Base-by-base conservation (phyloP, 202 grass and related monocot species). In the Tripidium arundinaceum region DNA sequence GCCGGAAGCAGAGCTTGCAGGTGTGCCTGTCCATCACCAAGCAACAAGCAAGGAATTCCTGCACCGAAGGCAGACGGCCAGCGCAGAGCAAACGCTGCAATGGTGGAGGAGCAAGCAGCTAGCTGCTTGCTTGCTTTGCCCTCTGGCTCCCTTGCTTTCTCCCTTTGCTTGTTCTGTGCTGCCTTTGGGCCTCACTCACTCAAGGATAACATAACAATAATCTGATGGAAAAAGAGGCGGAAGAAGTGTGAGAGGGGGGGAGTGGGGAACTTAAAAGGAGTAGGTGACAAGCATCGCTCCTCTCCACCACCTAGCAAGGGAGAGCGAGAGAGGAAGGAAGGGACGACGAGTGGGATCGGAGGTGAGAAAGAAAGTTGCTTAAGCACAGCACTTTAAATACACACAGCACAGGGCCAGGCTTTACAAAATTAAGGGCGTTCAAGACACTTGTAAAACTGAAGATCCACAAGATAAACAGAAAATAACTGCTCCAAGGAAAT, bases 1-100 rank as follows among this genome's bases (percentile, higher is more conserved):
- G 76, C 34, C 95, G 89, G 79, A 83, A 93, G 76, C 95, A 94
- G 58, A 94, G 88, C 88, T 86, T 94, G 88, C 95, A 98, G 65
- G 90, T 78, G 84, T 98, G 90, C 88, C 83, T 86, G 75, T 98
- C 95, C 92, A 98, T 98, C 52, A 24, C n/a, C n/a, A 10, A 11
- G 3, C 31, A 33, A 33, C n/a, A 10, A 11, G 3, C 31, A 33
- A 33, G 31, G 31, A 22, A 61, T 79, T 58, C 67, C 21, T 21
- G 3, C 21, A 8, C 11, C 19, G 19, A 37, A 43, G 11, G 31
- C 31, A 33, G 4, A 39, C 22, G 14, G 55, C n/a, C 38, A 28
- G 24, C 31, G 58, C 13, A 64, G 41, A 71, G 25, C 50, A 55
- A 72, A 5, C 3, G 29, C 70, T 14, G 27, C 27, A 87, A 50